Base-by-base conservation (phyloP, 2,329 filamentous ascomycete species). In the Coleophoma eucalyptorum region DNA sequence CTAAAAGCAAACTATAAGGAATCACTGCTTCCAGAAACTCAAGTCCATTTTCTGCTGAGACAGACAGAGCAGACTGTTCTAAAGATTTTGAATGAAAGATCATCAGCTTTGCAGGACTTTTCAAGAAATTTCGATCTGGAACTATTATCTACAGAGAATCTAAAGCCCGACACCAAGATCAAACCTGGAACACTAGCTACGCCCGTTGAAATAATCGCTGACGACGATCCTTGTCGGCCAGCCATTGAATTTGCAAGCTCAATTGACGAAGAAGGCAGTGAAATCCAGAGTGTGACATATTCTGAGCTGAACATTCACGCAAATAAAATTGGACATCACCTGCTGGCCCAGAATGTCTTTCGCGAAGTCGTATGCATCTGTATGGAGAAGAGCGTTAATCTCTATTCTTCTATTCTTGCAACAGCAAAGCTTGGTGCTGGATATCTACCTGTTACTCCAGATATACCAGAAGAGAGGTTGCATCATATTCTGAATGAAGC, bases 401-500 rank as follows among this genome's bases (percentile, higher is more conserved):
- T 95, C 0, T 96, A 96, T 62, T 74, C 84, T 26, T 77, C 83
- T 0, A 89, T 96, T 21, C 72, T 96, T 31, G 90, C 83, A 1
- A 78, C 86, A 19, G 67, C 90, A 32, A 95, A 95, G 61, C 72
- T 82, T 5, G 89, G 90, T 8, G 85, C 84, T 60, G 89, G 84
- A 7, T 94, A 95, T 62, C 69, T 96, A n/a, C 90, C 90, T 0
- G 74, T 96, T 4, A 76, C 89, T 1, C 87, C 89, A 1, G 82
- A 79, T n/a, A 87, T 85, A 0, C 89, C 90, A 0, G 19, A 62
- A 1, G 76, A 81, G 10, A 76, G 89, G 46, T 71, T 87, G 1
- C 65, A 72, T 3, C 71, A 76, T 3, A 89, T 94, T 19, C 57
- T 95, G 15, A 55, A 67, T 1, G 82, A 89, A 58, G 80, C 87